Conservation (phyloP, 768 basidiomycete genomes). For the Tylopilus felleus region DNA sequence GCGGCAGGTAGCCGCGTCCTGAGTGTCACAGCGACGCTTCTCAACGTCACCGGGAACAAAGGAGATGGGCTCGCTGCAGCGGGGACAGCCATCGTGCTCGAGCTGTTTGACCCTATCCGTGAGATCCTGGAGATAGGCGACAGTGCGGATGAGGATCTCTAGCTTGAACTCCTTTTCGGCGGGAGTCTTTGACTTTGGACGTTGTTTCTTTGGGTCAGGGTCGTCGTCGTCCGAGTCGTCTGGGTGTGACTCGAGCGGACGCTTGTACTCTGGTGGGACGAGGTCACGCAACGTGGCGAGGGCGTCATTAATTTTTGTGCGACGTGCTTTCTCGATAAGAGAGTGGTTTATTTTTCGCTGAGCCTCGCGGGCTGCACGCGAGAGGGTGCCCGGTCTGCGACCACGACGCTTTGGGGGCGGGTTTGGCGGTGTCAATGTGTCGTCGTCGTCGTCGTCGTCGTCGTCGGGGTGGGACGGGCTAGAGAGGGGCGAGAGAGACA, state of each 20-base stretch:
- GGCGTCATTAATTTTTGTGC: conserved; percentile 96
- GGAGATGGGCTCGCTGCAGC: conserved; percentile 22
- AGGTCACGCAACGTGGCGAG: conserved; percentile 72
- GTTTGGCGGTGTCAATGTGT: conserved; percentile 13
- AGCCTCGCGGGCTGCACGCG: conserved; percentile 76
- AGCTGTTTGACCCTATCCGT: conserved; percentile 50
- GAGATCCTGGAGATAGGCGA: conserved; percentile 72
- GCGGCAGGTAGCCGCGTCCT: background rate
- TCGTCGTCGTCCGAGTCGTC: conserved; percentile 35
- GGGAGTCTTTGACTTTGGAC: conserved; percentile 31
- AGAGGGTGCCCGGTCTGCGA: conserved; percentile 65
- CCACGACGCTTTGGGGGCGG: conserved; percentile 59
- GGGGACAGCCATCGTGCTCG: conserved; percentile 30
- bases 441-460: conserved; percentile 22
- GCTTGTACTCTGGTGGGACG: conserved; percentile 61
- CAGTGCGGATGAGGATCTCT: conserved; percentile 83
- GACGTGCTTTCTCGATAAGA: conserved; percentile 88
- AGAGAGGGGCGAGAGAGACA: background rate
- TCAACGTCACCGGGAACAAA: background rate
- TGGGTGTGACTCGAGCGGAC: conserved; percentile 22
- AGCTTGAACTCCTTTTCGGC: conserved; percentile 91
- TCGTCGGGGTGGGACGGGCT: conserved; percentile 20
- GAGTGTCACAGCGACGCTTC: background rate
- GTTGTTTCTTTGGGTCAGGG: conserved; percentile 24
- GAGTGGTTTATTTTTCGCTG: conserved; percentile 92